These are phyloP conservation scores for Monosporascus sp. DNA, from an alignment of 2,329 filamentous ascomycete species.

Conservation along the genomic window DNA sequence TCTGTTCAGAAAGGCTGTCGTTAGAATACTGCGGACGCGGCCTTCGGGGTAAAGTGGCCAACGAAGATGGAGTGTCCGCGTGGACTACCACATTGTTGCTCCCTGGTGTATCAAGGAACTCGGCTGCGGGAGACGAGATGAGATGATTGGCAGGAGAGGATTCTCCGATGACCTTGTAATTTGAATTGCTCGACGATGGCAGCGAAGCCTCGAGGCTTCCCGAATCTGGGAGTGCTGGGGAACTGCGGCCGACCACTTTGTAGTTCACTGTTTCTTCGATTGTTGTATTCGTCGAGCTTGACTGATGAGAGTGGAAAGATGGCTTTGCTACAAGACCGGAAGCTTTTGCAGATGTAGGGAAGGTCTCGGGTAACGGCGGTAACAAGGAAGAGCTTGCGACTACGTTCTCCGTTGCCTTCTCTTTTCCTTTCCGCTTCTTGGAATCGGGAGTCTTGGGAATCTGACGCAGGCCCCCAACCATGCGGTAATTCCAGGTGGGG, in stretches of 20 bases:
- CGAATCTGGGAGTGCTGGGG: slow-evolving; percentile 33
- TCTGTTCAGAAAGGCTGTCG: slow-evolving; percentile 26
- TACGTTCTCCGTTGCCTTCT: slow-evolving; percentile 36
- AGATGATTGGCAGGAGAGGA: slow-evolving; percentile 43
- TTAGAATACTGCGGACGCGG: slow-evolving; percentile 26
- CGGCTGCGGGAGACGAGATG: slow-evolving; percentile 30
- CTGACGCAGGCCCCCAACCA: slow-evolving; percentile 51
- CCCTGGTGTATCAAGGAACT: slow-evolving; percentile 27
- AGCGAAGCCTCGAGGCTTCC: slow-evolving; percentile 34
- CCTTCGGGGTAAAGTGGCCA: slow-evolving; percentile 22
- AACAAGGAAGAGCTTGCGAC: slow-evolving; percentile 22
- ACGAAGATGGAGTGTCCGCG: slow-evolving; percentile 35
- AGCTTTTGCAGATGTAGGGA: slow-evolving; percentile 10
- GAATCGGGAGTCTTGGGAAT: slow-evolving; percentile 40
- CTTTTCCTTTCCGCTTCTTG: slow-evolving; percentile 4
- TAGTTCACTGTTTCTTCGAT: slow-evolving; percentile 46
- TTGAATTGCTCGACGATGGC: slow-evolving; percentile 40
- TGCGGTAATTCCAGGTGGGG: slow-evolving; percentile 48
- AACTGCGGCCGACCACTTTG: slow-evolving; percentile 47
- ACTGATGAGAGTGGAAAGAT: slow-evolving; percentile 34
- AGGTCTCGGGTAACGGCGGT: slow-evolving; percentile 26
- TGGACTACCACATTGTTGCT: slow-evolving; percentile 50
- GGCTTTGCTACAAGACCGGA: slow-evolving; percentile 26
- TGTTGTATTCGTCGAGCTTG: slow-evolving; percentile 38
- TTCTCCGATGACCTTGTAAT: slow-evolving; percentile 47